Percentiles rank a stretch among this genome's conserved stretches.
These are phyloP conservation scores for Adenanthera pavonina DNA, from an alignment of 306 rosid species.

Conservation along the genomic window DNA sequence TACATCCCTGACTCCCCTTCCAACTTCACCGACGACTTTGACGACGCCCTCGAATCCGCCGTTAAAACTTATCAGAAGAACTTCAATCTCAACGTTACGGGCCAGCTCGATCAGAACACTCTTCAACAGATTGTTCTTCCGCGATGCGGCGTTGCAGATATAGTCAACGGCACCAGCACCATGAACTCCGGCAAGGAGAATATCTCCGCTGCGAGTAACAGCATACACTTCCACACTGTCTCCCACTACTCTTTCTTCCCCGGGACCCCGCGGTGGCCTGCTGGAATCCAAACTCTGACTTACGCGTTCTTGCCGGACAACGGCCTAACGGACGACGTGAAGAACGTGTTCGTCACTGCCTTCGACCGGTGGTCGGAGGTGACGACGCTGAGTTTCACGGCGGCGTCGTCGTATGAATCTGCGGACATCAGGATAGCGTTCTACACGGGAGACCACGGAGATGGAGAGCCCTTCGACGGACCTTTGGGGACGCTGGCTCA, in stretches of 20 bases:
- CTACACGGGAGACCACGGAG: constrained; percentile 79
- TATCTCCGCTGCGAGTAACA: background rate
- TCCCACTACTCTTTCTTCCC: constrained; percentile 69
- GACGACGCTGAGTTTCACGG: constrained; percentile 60
- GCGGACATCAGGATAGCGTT: constrained; percentile 76
- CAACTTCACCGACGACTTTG: constrained; percentile 74
- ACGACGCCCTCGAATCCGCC: constrained; percentile 59
- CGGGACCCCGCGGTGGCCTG: constrained; percentile 73
- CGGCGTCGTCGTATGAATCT: constrained; percentile 13
- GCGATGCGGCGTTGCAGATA: constrained; percentile 75
- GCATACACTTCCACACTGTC: constrained; percentile 61
- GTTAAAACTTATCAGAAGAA: constrained; percentile 68
- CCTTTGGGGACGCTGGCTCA: constrained; percentile 85
- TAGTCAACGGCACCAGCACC: constrained; percentile 66
- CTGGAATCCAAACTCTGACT: constrained; percentile 49
- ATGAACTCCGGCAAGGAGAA: constrained; percentile 71
- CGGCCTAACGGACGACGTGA: constrained; percentile 42
- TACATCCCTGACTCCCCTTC: constrained; percentile 60
- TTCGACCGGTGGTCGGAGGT: constrained; percentile 73
- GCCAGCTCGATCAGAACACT: constrained; percentile 64
- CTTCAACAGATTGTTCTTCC: constrained; percentile 54
- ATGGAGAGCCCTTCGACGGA: constrained; percentile 86
- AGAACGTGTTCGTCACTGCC: constrained; percentile 62
- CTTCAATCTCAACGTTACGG: constrained; percentile 85
- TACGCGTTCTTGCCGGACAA: constrained; percentile 64